A percentile compares a stretch with the other conserved stretches of the same genome.
Evolutionary conservation across 352 stramenopile genomes (phyloP).

Genomic region (Globisporangium parvum): DNA sequence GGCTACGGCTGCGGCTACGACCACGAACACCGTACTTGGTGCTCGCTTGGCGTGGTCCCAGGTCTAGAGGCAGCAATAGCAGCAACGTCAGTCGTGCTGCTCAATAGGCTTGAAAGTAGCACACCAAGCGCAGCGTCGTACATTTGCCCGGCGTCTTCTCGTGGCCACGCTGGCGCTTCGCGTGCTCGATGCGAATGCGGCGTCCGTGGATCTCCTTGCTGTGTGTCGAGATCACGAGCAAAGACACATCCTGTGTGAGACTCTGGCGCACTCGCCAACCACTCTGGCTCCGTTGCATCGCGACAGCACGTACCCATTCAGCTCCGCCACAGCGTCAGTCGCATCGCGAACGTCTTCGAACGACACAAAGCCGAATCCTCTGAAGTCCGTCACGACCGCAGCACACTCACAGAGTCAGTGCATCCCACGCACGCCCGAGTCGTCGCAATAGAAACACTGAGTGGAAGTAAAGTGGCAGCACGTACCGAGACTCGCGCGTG

Average conservation of each 20-base stretch:
- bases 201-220: conserved; percentile 75
- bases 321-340: conserved; percentile 68
- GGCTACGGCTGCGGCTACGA: conserved; percentile 24
- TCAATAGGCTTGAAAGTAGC: too few species aligned
- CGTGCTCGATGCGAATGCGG: conserved; percentile 70
- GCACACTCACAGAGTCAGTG: too few species aligned
- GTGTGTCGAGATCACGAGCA: too few species aligned
- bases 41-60: conserved; percentile 67
- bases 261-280: too few species aligned
- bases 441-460: not conserved
- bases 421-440: too few species aligned
- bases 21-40: conserved; percentile 52
- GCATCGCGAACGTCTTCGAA: conserved; percentile 74
- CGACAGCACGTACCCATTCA: conserved; percentile 53
- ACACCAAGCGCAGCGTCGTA: too few species aligned
- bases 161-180: conserved; percentile 74
- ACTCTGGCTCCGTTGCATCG: too few species aligned
- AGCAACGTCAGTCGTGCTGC: not conserved
- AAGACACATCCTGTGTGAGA: too few species aligned
- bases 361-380: conserved; percentile 73
- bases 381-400: too few species aligned
- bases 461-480: not conserved
- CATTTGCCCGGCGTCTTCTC: conserved; percentile 82
- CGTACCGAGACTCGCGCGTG: conserved; percentile 63
- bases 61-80: conserved; percentile 47